Conservation (phyloP, 2,329 filamentous ascomycete genomes). For the Metarhizium robertsii region DNA sequence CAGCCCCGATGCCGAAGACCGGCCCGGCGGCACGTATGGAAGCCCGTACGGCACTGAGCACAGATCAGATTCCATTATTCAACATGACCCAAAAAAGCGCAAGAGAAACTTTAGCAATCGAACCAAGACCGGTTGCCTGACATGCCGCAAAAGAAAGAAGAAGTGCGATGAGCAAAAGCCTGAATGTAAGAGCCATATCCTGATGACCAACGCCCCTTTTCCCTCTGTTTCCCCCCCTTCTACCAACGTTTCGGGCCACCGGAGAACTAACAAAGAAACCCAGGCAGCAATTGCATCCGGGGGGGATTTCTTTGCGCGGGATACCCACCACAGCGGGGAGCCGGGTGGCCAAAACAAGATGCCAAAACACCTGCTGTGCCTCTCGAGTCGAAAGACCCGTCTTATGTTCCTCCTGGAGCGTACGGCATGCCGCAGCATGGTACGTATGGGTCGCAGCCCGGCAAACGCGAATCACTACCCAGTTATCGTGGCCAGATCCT, state of each 20-base stretch:
- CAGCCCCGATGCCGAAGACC: conserved; percentile 47
- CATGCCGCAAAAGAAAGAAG: conserved; percentile 87
- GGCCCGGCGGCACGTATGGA: conserved; percentile 29
- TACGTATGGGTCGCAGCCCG: conserved; percentile 25
- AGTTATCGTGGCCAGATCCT: conserved; percentile 53
- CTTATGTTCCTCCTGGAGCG: conserved; percentile 50
- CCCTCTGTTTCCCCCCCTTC: neutral
- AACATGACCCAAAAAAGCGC: conserved; percentile 57
- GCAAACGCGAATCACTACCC: conserved; percentile 48
- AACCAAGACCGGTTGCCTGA: conserved; percentile 92
- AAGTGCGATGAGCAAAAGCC: conserved; percentile 95
- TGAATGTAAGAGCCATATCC: conserved; percentile 56
- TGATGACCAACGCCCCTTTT: neutral
- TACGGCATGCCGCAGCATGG: conserved; percentile 50
- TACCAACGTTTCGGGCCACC: neutral
- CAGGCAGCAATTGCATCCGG: conserved; percentile 81
- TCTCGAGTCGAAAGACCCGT: conserved; percentile 74
- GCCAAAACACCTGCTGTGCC: conserved; percentile 60
- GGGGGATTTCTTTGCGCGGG: conserved; percentile 88
- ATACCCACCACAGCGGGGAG: conserved; percentile 71
- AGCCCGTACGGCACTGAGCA: conserved; percentile 37
- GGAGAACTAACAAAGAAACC: neutral
- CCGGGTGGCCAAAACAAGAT: conserved; percentile 66
- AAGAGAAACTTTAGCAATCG: conserved; percentile 86
- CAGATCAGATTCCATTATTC: conserved; percentile 38